These are phyloP conservation scores for Sedum album DNA, from an alignment of 164 flowering plant genomes.

Conservation along the genomic window DNA sequence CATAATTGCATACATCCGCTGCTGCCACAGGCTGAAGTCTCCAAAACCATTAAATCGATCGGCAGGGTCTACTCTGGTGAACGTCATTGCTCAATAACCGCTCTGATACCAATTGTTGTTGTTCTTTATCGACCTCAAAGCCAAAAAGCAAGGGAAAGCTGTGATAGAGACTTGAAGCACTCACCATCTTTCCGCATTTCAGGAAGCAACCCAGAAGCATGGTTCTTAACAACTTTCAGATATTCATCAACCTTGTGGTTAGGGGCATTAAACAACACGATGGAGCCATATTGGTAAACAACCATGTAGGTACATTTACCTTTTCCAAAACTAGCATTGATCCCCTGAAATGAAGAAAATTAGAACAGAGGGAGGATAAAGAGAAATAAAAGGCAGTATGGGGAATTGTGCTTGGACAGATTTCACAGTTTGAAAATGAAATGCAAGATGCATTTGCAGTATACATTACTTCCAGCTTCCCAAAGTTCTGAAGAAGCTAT, in stretches of 20 bases:
- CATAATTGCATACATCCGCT: no score
- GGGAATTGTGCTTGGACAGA: no score
- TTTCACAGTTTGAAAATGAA: no score
- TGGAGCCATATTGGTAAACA: constrained; percentile 7
- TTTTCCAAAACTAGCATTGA: neutral
- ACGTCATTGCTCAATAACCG: no score
- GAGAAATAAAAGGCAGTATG: neutral
- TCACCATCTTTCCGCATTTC: constrained; percentile 9
- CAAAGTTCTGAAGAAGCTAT: no score
- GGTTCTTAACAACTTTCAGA: constrained; percentile 4
- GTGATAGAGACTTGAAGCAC: neutral
- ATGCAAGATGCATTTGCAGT: neutral
- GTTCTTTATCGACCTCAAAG: neutral
- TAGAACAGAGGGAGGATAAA: neutral
- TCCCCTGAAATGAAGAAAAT: constrained; percentile 2
- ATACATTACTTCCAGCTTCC: no score
- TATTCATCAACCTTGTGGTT: constrained; percentile 3
- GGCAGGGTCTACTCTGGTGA: no score
- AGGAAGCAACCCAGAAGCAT: constrained; percentile 9
- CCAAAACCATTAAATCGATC: no score
- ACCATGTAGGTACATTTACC: constrained; percentile 6
- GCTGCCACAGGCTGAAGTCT: no score
- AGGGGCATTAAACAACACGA: constrained; percentile 3
- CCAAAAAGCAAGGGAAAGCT: neutral
- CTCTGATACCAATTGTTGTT: no score